These are phyloP conservation scores for Coleophoma cylindrospora DNA, from an alignment of 2,329 filamentous ascomycete species.

Conservation along the genomic window DNA sequence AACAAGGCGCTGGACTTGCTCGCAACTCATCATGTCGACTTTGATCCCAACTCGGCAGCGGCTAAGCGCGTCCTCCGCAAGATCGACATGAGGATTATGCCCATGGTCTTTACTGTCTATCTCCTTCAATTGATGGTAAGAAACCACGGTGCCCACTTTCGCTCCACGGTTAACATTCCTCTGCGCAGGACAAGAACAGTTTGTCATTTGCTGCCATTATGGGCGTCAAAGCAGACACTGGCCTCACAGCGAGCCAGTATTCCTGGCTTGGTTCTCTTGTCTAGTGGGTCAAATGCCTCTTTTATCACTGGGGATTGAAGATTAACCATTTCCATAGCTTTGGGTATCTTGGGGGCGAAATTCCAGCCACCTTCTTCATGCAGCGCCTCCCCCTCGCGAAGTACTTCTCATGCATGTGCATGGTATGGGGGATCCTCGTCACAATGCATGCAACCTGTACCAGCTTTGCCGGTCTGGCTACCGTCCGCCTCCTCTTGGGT, in stretches of 20 bases:
- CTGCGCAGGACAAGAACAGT: background rate
- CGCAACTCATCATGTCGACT: constrained; percentile 1
- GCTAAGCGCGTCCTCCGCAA: constrained; percentile 8
- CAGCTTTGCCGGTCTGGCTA: constrained; percentile 41
- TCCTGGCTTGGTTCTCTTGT: constrained; percentile 38
- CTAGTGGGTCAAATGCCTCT: constrained; percentile 15
- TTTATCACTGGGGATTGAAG: too few relatives aligned
- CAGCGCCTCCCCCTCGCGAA: constrained; percentile 55
- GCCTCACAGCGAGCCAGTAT: constrained; percentile 28
- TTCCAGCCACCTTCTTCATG: constrained; percentile 1
- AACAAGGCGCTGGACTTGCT: constrained; percentile 1
- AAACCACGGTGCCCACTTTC: background rate
- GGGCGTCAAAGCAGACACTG: constrained; percentile 1
- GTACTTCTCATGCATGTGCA: constrained; percentile 52
- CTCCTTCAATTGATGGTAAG: constrained; percentile 3
- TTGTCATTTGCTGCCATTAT: constrained; percentile 2
- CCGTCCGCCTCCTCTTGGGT: background rate
- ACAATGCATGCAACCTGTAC: constrained; percentile 54
- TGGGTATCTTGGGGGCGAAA: constrained; percentile 17
- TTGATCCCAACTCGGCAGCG: constrained; percentile 7
- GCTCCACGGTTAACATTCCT: too few relatives aligned
- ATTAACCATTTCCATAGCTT: constrained; percentile 13
- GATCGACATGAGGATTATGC: constrained; percentile 8
- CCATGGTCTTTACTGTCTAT: constrained; percentile 6
- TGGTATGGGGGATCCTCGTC: constrained; percentile 52